Percentiles rank a stretch among this genome's conserved stretches.
These are phyloP conservation scores for Canavalia gladiata DNA, from an alignment of 306 rosid genomes.

Conservation along the genomic window DNA sequence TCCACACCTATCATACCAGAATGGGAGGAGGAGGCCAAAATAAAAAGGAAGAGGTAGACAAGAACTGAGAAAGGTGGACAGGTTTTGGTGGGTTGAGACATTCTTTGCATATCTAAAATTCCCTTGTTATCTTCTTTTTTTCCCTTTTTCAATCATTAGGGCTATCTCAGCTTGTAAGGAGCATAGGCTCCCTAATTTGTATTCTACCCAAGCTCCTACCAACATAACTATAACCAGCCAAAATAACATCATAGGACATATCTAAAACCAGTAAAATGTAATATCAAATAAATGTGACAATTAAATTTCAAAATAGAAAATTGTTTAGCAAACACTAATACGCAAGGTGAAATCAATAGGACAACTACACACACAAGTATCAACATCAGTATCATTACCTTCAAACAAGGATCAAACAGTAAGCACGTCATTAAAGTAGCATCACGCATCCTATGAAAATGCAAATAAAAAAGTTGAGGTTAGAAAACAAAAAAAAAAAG, in stretches of 20 bases:
- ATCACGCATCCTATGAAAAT: slow-evolving; percentile 78
- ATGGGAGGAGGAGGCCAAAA: too few species aligned
- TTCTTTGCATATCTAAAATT: background rate
- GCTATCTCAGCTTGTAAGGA: background rate
- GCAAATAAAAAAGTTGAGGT: slow-evolving; percentile 33
- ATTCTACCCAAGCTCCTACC: background rate
- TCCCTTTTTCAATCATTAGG: background rate
- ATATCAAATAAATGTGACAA: background rate
- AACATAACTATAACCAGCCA: slow-evolving; percentile 26
- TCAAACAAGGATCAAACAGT: slow-evolving; percentile 86
- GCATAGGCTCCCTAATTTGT: background rate
- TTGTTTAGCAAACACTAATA: background rate
- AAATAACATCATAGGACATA: background rate
- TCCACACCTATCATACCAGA: too few species aligned
- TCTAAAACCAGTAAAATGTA: slow-evolving; percentile 11
- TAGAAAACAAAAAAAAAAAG: slow-evolving; percentile 37
- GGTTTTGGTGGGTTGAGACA: background rate
- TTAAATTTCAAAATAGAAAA: slow-evolving; percentile 36
- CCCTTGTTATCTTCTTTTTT: background rate
- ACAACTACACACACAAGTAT: slow-evolving; percentile 27
- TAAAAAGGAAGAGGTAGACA: background rate
- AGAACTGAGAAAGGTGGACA: background rate
- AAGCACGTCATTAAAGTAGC: slow-evolving; percentile 89
- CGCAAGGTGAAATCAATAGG: slow-evolving; percentile 5
- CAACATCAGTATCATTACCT: slow-evolving; percentile 64